These are phyloP conservation scores for Pulveroboletus sp. DNA, from an alignment of 768 basidiomycete genomes.

Conservation along the genomic window DNA sequence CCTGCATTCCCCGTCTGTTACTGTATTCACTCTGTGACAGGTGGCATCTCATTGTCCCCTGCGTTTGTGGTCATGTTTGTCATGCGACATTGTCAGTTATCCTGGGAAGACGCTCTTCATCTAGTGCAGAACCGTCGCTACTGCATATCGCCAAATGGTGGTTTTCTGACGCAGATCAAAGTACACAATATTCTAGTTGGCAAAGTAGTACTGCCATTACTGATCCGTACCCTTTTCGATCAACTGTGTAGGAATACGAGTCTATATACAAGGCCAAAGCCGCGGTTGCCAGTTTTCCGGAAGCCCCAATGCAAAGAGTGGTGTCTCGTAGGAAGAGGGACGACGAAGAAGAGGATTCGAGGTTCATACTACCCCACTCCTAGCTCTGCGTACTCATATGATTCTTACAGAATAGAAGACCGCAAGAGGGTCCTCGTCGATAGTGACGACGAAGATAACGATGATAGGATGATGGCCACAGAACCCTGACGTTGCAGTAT, in stretches of 20 bases:
- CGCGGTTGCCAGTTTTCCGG: slow-evolving; percentile 59
- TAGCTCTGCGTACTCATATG: neutral
- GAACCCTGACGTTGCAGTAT: slow-evolving; percentile 15
- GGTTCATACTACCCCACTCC: slow-evolving; percentile 21
- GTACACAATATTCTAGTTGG: slow-evolving; percentile 33
- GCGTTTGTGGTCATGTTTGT: slow-evolving; percentile 92
- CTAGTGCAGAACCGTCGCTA: slow-evolving; percentile 87
- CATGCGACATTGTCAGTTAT: slow-evolving; percentile 76
- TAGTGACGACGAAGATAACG: slow-evolving; percentile 27
- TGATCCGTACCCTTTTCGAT: slow-evolving; percentile 1
- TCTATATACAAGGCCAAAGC: slow-evolving; percentile 81
- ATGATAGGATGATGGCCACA: slow-evolving; percentile 34
- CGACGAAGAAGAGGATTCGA: slow-evolving; percentile 65
- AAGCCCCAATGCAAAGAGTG: slow-evolving; percentile 36
- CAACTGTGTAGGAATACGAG: slow-evolving; percentile 70
- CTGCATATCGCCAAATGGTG: slow-evolving; percentile 89
- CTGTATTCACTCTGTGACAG: slow-evolving; percentile 32
- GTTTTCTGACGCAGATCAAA: slow-evolving; percentile 91
- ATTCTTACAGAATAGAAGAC: slow-evolving; percentile 34
- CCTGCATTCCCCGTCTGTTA: neutral
- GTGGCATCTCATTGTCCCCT: slow-evolving; percentile 83
- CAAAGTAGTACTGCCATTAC: neutral
- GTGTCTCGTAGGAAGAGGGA: slow-evolving; percentile 62
- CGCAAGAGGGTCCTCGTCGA: slow-evolving; percentile 40
- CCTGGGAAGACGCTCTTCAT: slow-evolving; percentile 87